Conservation (phyloP, 2,329 filamentous ascomycete genomes). For the Didymella segeticola region DNA sequence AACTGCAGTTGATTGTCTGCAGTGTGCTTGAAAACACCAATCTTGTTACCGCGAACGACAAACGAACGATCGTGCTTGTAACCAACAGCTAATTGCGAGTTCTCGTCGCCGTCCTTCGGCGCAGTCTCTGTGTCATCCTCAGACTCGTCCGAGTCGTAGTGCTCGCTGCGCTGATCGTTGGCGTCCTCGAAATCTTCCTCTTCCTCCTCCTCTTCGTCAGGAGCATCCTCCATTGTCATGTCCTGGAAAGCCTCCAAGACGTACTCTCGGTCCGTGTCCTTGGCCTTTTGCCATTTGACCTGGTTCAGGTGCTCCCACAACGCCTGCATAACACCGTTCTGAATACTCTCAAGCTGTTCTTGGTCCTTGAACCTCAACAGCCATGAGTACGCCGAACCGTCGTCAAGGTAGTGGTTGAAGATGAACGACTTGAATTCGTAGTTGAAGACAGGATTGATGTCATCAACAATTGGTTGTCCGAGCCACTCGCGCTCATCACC, state of each 20-base stretch:
- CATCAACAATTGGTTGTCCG: conserved; percentile 81
- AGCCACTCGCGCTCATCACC: conserved; percentile 82
- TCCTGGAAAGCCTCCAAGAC: conserved; percentile 96
- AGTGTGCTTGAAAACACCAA: conserved; percentile 98
- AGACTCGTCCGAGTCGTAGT: conserved; percentile 78
- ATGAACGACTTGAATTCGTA: conserved; percentile 99
- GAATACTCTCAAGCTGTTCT: conserved; percentile 80
- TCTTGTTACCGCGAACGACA: conserved; percentile 95
- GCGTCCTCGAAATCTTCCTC: conserved; percentile 66
- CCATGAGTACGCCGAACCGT: conserved; percentile 95
- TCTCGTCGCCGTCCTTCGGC: conserved; percentile 80
- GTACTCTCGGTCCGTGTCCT: conserved; percentile 92
- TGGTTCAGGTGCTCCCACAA: conserved; percentile 97
- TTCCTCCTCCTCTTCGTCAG: conserved; percentile 62
- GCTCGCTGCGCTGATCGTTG: conserved; percentile 73
- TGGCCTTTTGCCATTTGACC: conserved; percentile 89
- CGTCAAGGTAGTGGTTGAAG: conserved; percentile 92
- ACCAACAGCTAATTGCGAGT: conserved; percentile 92
- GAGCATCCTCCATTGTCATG: conserved; percentile 84
- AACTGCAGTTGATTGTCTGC: conserved; percentile 92
- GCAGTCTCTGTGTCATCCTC: conserved; percentile 74
- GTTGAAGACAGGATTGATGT: conserved; percentile 98
- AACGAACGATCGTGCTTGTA: conserved; percentile 98
- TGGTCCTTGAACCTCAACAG: conserved; percentile 90
- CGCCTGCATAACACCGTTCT: conserved; percentile 92